Evolutionary conservation across 164 flowering plant species (phyloP), one percentile per base, ranked within the genome.

Genomic region (Aristolochia fimbriata): DNA sequence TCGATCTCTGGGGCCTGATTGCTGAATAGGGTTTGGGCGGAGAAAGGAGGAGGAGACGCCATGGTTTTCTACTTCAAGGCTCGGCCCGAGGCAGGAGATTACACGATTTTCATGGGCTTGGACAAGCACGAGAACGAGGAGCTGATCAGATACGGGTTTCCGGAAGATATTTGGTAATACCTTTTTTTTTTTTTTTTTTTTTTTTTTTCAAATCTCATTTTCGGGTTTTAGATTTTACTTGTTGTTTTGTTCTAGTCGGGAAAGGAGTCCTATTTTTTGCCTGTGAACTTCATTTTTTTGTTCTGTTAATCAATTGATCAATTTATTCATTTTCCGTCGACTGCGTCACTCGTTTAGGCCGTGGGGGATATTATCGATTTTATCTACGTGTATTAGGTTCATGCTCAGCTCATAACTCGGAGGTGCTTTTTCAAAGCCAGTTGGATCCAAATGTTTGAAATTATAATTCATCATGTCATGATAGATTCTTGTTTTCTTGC

Each of bases 41-140:
- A 60, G 51, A 46, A 37, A 62, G 57, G 20, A 31, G 30, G 17
- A 43, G 60, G 43, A 33, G 65, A 52, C 22, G 71, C 51, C 51
- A 91, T 88, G 97, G 97, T 91, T 52, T 87, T 88, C 81, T 88
- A 88, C 89, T 91, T 83, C 87, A 88, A 87, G 73, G 95, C 96
- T n/a, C 77, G 96, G 37, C 89, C 98, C 0, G 96, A 88, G 62
- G 83, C 74, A 0, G 96, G 96, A 11, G 96, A 91, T 61, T 91
- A 78, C 86, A 83, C 95, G 62, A 82, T 88, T 30, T 88, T 88
- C 82, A 91, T 91, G 98, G 96, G 98, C 12, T 69, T 88, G 58
- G 95, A 91, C 74, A 91, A 91, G 83, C 68, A 66, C 74, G 96
- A 92, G 80, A 92, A 92, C 68, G 96, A 88, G 61, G 95, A 92